Base-by-base conservation (phyloP, 2,329 filamentous ascomycete species). In the Sporothrix pallida region DNA sequence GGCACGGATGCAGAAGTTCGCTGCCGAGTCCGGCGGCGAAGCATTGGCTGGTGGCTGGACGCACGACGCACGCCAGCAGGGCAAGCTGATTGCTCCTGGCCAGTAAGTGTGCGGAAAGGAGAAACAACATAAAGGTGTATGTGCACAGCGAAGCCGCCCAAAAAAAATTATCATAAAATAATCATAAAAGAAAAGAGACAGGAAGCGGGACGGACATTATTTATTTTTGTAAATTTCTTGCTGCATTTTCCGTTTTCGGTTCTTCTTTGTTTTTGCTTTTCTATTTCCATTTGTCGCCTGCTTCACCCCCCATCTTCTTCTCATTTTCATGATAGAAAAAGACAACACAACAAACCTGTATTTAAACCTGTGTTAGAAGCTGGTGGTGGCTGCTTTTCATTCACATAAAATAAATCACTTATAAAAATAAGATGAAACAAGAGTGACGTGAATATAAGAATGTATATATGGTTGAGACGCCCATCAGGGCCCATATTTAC, bases 31-130 rank as follows among this genome's bases (percentile, higher is more conserved):
- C 76, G 93, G 93, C 75, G 93, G 93, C 50, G 83, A 90, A 79
- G 87, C 93, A 62, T 86, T 95, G 80, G 95, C 93, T 76, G 96
- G 96, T 81, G 96, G 96, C 74, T 98, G 95, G 95, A 86, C 89
- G 77, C 92, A 92, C 76, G 87, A 93, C 81, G 86, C 94, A 74
- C 87, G 84, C 80, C 89, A 90, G 81, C 89, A 95, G 84, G 96
- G 95, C 78, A 91, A 93, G 83, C 86, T 98, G 77, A 88, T 98
- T 81, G 89, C 95, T 72, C 96, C 96, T 58, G 96, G 96, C 0
- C 76, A 77, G 75, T 78, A 76, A 48, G 50, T 15, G 9, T 9
- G 23, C 10, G 13, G 3, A 54, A 15, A 17, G 6, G 10, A 13
- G 12, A 6, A 6, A 9, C 12, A 23, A 26, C 31, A 58, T 10